A percentile compares a stretch with the other conserved stretches of the same genome.
These are phyloP conservation scores for Daedaleopsis nitida DNA, from an alignment of 768 basidiomycete species.

Conservation along the genomic window DNA sequence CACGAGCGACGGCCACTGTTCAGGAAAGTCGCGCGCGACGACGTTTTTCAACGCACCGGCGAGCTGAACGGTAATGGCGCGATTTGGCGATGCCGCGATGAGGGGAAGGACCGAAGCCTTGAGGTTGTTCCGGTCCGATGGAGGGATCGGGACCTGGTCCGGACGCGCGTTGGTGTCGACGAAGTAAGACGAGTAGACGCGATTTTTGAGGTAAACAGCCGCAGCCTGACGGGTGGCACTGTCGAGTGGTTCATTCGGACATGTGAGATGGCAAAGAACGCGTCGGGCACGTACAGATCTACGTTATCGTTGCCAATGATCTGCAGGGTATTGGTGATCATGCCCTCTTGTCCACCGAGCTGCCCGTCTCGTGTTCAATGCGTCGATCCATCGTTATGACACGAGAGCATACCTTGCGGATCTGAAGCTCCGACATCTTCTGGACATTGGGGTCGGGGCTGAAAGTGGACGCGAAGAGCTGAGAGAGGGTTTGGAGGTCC, in stretches of 20 bases:
- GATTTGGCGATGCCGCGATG: constrained; percentile 66
- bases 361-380: constrained; percentile 33
- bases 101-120: constrained; percentile 68
- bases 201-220: constrained; percentile 90
- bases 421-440: constrained; percentile 83
- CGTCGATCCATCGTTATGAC: neutral
- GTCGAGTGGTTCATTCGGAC: constrained; percentile 14
- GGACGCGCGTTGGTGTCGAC: constrained; percentile 52
- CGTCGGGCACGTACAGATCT: constrained; percentile 63
- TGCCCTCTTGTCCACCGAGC: constrained; percentile 80
- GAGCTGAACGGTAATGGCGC: constrained; percentile 74
- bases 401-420: constrained; percentile 65
- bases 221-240: constrained; percentile 85
- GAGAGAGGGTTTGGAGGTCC: constrained; percentile 76
- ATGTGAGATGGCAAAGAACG: constrained; percentile 29
- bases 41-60: constrained; percentile 72
- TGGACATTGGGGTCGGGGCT: constrained; percentile 86
- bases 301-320: constrained; percentile 80
- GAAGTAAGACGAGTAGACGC: constrained; percentile 69
- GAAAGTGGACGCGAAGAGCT: constrained; percentile 79
- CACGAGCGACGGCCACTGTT: constrained; percentile 71
- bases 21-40: constrained; percentile 77
- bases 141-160: constrained; percentile 63
- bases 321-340: constrained; percentile 81
- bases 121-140: constrained; percentile 73